Conservation (phyloP, 2,329 filamentous ascomycete genomes). For the Cytospora schulzeri region DNA sequence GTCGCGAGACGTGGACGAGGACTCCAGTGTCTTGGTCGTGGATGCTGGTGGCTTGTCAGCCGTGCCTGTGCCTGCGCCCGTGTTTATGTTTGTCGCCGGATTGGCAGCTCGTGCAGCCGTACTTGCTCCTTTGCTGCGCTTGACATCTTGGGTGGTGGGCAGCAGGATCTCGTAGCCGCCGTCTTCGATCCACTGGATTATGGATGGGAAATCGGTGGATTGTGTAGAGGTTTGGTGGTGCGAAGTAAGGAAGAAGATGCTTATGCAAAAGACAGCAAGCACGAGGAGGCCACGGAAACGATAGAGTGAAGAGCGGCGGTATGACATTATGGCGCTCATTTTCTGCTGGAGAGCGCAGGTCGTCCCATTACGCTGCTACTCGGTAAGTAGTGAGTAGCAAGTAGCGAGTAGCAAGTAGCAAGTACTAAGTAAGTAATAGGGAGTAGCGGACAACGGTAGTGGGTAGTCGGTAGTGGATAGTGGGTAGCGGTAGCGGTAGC, state of each 20-base stretch:
- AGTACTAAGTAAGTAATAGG: too few relatives aligned
- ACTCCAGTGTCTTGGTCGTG: conserved; percentile 6
- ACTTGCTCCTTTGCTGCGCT: conserved; percentile 18
- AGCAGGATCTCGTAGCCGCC: conserved; percentile 28
- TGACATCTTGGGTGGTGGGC: conserved; percentile 23
- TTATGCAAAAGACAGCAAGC: conserved; percentile 22
- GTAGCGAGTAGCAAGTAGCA: too few relatives aligned
- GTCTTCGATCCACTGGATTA: conserved; percentile 27
- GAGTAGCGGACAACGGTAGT: too few relatives aligned
- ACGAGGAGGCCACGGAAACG: conserved; percentile 24
- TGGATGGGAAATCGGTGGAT: conserved; percentile 20
- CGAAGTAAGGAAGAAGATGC: conserved; percentile 25
- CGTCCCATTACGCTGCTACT: conserved; percentile 25
- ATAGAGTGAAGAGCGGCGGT: conserved; percentile 26
- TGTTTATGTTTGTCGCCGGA: neutral
- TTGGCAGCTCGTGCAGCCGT: conserved; percentile 5
- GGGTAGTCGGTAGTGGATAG: too few relatives aligned
- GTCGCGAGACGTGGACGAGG: neutral
- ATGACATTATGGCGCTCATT: conserved; percentile 26
- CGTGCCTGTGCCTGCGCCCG: neutral
- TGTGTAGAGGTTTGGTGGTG: conserved; percentile 6
- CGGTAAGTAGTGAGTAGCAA: too few relatives aligned
- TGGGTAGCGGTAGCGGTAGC: too few relatives aligned
- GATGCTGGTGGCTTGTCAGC: conserved; percentile 3
- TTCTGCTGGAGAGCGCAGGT: conserved; percentile 2